A percentile compares a stretch with the other conserved stretches of the same genome.
Conservation (phyloP, 768 basidiomycete species). For the Tylopilus vinaceipallidus region DNA sequence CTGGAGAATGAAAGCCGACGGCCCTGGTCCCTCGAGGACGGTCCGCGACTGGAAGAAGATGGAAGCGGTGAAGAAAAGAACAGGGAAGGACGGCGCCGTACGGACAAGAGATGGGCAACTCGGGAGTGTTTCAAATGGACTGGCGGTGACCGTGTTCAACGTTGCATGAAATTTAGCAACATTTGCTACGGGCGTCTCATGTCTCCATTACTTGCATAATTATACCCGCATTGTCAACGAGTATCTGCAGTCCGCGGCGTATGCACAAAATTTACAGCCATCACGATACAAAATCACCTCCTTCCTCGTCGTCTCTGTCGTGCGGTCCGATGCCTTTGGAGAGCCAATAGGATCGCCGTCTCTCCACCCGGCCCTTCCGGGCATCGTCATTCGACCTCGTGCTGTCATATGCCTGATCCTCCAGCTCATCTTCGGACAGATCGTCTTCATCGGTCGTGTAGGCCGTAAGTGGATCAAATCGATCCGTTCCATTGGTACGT, state of each 20-base stretch:
- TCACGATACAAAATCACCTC: background rate
- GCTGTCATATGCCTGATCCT: conserved; percentile 25
- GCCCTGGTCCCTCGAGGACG: conserved; percentile 11
- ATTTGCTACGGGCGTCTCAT: background rate
- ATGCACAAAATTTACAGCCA: background rate
- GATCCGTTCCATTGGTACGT: conserved; percentile 36
- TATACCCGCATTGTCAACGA: conserved; percentile 1
- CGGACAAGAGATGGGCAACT: background rate
- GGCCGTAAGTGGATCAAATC: conserved; percentile 39
- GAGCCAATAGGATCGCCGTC: conserved; percentile 55
- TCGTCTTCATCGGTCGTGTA: conserved; percentile 51
- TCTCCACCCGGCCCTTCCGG: conserved; percentile 1
- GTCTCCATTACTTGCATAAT: background rate
- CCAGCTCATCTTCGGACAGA: conserved; percentile 28
- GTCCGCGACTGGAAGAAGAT: background rate
- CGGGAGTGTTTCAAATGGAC: background rate
- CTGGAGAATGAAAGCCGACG: conserved; percentile 4
- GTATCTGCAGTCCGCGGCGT: background rate
- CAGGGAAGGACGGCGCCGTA: background rate
- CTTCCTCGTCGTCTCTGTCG: conserved; percentile 20
- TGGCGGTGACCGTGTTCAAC: conserved; percentile 1
- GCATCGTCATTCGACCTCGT: conserved; percentile 26
- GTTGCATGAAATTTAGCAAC: conserved; percentile 7
- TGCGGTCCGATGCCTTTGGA: conserved; percentile 45
- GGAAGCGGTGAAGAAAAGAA: background rate